Conservation (phyloP, 345 rosid genomes). For the Murraya paniculata region DNA sequence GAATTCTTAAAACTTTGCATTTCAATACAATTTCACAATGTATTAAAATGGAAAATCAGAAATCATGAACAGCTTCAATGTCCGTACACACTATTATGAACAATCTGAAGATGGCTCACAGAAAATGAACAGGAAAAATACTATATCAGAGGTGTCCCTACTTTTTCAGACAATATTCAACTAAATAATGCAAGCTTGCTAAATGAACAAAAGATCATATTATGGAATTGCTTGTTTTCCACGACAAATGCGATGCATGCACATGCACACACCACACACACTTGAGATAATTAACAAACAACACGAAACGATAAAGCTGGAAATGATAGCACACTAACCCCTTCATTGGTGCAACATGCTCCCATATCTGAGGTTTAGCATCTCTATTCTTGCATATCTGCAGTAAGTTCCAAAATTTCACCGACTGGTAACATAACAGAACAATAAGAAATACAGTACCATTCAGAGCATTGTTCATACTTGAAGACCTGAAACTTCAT, state of each 20-base stretch:
- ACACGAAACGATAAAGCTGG: background rate
- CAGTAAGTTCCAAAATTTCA: background rate
- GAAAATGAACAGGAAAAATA: background rate
- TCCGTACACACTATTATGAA: background rate
- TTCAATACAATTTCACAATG: background rate
- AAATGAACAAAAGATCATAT: background rate
- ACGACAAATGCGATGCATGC: background rate
- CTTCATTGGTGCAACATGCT: constrained; percentile 69
- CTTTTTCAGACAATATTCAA: background rate
- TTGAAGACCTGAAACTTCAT: constrained; percentile 71
- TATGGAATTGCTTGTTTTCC: background rate
- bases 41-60: background rate
- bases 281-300: background rate
- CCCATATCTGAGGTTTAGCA: constrained; percentile 75
- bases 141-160: background rate
- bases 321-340: constrained; percentile 45
- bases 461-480: constrained; percentile 34
- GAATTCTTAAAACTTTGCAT: background rate
- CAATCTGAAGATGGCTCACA: background rate
- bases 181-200: background rate
- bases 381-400: constrained; percentile 87
- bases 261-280: background rate
- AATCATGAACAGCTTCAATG: background rate
- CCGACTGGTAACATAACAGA: background rate
- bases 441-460: background rate